Evolutionary conservation across 2,329 filamentous ascomycete genomes (phyloP).

Genomic region (Calonectria montana): DNA sequence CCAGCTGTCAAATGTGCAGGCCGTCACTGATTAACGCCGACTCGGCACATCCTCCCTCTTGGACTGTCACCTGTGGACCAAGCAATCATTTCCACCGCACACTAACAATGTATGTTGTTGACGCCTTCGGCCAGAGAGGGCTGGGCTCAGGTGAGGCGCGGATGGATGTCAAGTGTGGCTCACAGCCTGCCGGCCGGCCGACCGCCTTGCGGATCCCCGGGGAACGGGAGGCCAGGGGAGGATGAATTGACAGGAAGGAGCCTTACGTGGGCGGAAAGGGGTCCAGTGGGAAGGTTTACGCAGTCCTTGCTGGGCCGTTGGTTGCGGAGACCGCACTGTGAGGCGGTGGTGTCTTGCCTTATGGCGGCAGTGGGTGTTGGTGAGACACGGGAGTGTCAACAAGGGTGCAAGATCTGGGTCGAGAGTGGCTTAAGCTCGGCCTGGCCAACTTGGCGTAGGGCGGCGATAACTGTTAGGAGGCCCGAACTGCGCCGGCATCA

Average conservation of each 20-base stretch:
- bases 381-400: constrained; percentile 48
- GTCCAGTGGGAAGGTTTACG: background rate
- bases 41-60: constrained; percentile 8
- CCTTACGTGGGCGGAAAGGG: background rate
- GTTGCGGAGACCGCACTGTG: constrained; percentile 12
- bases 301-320: constrained; percentile 11
- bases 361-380: constrained; percentile 34
- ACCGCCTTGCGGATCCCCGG: constrained; percentile 11
- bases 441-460: constrained; percentile 1
- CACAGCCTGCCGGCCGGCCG: background rate
- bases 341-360: constrained; percentile 39
- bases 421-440: constrained; percentile 17
- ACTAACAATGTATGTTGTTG: constrained; percentile 25
- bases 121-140: constrained; percentile 23
- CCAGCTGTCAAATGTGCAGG: constrained; percentile 36
- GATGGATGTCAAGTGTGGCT: constrained; percentile 31
- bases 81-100: constrained; percentile 36
- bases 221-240: background rate
- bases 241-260: constrained; percentile 7
- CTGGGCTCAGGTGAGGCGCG: constrained; percentile 41
- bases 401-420: constrained; percentile 38
- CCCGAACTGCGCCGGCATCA: background rate
- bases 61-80: constrained; percentile 17
- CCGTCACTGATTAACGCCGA: constrained; percentile 29
- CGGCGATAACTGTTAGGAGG: constrained; percentile 13